Evolutionary conservation across 306 rosid genomes (phyloP).

Genomic region (Crotalaria pallida): DNA sequence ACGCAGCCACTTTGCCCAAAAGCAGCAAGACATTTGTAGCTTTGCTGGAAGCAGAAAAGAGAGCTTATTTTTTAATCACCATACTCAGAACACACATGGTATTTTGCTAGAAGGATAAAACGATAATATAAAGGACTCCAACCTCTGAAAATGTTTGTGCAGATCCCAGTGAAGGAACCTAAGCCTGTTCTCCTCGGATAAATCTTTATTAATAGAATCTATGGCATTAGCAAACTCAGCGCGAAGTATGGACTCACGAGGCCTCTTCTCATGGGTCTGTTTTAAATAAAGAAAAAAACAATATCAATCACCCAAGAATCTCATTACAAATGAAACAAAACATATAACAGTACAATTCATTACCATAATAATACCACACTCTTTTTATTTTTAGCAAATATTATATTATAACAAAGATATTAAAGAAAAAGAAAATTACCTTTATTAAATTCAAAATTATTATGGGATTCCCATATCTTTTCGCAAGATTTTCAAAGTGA

Average conservation of each 20-base stretch:
- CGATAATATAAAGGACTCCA: neutral
- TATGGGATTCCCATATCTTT: slow-evolving; percentile 91
- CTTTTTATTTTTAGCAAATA: neutral
- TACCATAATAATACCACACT: neutral
- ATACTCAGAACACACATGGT: neutral
- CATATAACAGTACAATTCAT: neutral
- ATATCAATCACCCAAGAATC: slow-evolving; percentile 17
- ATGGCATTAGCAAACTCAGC: slow-evolving; percentile 90
- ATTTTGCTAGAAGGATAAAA: neutral
- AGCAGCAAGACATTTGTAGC: slow-evolving; percentile 65
- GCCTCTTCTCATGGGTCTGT: slow-evolving; percentile 85
- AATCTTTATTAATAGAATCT: slow-evolving; percentile 61
- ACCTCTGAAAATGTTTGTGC: slow-evolving; percentile 64
- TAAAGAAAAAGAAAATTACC: slow-evolving; percentile 38
- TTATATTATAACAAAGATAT: too few species aligned
- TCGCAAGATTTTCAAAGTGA: slow-evolving; percentile 85
- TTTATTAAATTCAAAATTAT: slow-evolving; percentile 91
- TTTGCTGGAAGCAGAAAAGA: slow-evolving; percentile 57
- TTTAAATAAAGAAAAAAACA: neutral
- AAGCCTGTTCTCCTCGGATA: slow-evolving; percentile 58
- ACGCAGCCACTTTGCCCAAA: slow-evolving; percentile 68
- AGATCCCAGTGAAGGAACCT: slow-evolving; percentile 97
- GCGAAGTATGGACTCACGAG: slow-evolving; percentile 87
- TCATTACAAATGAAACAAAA: neutral
- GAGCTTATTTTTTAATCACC: slow-evolving; percentile 42